A percentile compares a stretch with the other conserved stretches of the same genome.
phyloP scores from a whole-genome alignment of 2,329 filamentous ascomycete species.

The Aspergillus sp. region DNA sequence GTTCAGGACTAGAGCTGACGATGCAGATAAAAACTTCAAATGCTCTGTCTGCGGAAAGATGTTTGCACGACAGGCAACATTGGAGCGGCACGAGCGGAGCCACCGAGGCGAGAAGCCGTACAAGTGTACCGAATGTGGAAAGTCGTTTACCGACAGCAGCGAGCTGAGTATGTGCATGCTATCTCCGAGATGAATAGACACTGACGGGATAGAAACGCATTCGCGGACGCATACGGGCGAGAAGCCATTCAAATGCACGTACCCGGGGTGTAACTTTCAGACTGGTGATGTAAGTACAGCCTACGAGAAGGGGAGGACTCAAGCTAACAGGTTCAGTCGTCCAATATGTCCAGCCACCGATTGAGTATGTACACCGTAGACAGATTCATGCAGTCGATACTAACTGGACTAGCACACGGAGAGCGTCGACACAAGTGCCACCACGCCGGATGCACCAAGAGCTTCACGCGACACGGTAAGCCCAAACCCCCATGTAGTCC shows the following conservation, averaged over 20 bases:
- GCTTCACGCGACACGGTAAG: slow-evolving; percentile 48
- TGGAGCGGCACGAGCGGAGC: slow-evolving; percentile 48
- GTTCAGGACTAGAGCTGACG: slow-evolving; percentile 7
- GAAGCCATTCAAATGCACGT: slow-evolving; percentile 47
- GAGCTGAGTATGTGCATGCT: slow-evolving; percentile 41
- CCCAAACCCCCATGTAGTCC: not conserved
- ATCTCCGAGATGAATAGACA: not conserved
- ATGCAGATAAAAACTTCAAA: slow-evolving; percentile 44
- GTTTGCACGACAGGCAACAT: slow-evolving; percentile 46
- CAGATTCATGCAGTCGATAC: not conserved
- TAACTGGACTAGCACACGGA: slow-evolving; percentile 36
- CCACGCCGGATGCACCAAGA: slow-evolving; percentile 44
- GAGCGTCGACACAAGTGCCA: slow-evolving; percentile 46
- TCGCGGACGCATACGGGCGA: slow-evolving; percentile 47
- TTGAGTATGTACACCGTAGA: slow-evolving; percentile 36
- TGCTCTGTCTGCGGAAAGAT: slow-evolving; percentile 45
- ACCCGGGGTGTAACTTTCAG: slow-evolving; percentile 46
- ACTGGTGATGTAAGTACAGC: slow-evolving; percentile 45
- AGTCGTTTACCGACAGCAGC: slow-evolving; percentile 48
- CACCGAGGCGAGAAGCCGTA: slow-evolving; percentile 49
- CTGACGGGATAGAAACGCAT: slow-evolving; percentile 44
- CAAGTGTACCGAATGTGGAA: slow-evolving; percentile 44
- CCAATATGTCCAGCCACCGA: slow-evolving; percentile 49
- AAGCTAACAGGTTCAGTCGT: slow-evolving; percentile 35
- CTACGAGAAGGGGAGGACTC: slow-evolving; percentile 25